Evolutionary conservation across 1,284 basidiomycete genomes (phyloP).

Genomic region (Tremellales sp.): DNA sequence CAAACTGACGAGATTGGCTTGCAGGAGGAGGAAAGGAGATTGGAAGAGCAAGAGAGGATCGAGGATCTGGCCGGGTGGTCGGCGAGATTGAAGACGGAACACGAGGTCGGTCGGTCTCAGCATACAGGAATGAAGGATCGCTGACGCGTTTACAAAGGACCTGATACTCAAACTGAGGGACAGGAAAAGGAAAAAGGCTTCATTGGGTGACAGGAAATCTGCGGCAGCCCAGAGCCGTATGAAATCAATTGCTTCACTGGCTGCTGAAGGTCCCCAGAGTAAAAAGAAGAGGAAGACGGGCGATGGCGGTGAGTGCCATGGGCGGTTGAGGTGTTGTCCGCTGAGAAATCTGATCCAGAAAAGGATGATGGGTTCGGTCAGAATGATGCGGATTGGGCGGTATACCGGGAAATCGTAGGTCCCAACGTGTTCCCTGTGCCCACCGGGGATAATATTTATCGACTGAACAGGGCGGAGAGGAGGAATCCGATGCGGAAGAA

Average conservation of each 20-base stretch:
- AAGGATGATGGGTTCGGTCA: conserved; percentile 85
- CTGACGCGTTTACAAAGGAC: conserved; percentile 50
- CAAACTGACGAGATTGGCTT: neutral
- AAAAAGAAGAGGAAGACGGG: conserved; percentile 70
- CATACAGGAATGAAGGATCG: neutral
- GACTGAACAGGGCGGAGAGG: conserved; percentile 63
- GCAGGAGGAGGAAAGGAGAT: conserved; percentile 64
- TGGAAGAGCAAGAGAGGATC: conserved; percentile 75
- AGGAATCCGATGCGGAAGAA: conserved; percentile 92
- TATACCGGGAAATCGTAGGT: conserved; percentile 91
- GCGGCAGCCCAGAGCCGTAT: conserved; percentile 93
- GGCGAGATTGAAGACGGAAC: conserved; percentile 64
- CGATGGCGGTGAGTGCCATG: conserved; percentile 59
- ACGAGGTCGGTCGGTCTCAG: conserved; percentile 64
- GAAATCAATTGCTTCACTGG: conserved; percentile 93
- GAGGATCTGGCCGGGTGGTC: conserved; percentile 70
- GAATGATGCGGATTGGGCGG: conserved; percentile 95
- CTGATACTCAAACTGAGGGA: conserved; percentile 84
- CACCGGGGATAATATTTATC: neutral
- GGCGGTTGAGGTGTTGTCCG: neutral
- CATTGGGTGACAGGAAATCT: conserved; percentile 86
- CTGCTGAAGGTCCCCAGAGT: conserved; percentile 70
- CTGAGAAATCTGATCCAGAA: conserved; percentile 52
- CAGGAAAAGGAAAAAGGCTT: conserved; percentile 72
- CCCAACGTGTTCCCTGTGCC: neutral